These are phyloP conservation scores for Trichoderma guizhouense DNA, from an alignment of 2,329 filamentous ascomycete genomes.

Conservation along the genomic window DNA sequence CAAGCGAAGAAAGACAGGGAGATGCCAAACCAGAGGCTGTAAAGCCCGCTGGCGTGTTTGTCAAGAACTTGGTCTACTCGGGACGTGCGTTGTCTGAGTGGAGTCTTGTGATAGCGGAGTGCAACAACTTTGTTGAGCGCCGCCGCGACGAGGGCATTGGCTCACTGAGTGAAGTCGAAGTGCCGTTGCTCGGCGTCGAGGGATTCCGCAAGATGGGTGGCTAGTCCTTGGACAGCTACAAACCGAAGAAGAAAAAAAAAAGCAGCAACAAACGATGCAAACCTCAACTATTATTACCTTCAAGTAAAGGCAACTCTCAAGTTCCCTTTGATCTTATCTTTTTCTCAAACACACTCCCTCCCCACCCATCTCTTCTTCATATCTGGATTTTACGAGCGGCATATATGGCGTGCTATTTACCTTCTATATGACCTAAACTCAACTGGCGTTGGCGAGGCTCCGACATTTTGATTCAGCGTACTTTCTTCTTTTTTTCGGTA, in stretches of 20 bases:
- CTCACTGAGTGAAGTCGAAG: conserved; percentile 63
- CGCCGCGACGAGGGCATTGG: conserved; percentile 70
- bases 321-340: background rate
- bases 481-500: background rate
- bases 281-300: background rate
- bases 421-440: background rate
- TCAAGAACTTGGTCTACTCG: conserved; percentile 55
- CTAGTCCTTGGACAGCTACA: conserved; percentile 20
- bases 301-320: background rate
- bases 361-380: background rate
- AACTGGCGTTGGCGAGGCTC: conserved; percentile 6
- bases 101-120: conserved; percentile 70
- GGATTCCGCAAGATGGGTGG: conserved; percentile 39
- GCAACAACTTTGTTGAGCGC: conserved; percentile 76
- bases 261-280: background rate
- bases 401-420: conserved; percentile 10
- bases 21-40: conserved; percentile 29
- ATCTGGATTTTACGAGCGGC: conserved; percentile 12
- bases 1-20: background rate
- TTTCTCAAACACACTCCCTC: background rate
- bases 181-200: conserved; percentile 41
- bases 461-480: conserved; percentile 8
- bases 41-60: conserved; percentile 45
- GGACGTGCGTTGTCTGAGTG: conserved; percentile 77
- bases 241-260: background rate